Evolutionary conservation across 441 rosid species (phyloP).

Genomic region (Arabidopsis lyrata): DNA sequence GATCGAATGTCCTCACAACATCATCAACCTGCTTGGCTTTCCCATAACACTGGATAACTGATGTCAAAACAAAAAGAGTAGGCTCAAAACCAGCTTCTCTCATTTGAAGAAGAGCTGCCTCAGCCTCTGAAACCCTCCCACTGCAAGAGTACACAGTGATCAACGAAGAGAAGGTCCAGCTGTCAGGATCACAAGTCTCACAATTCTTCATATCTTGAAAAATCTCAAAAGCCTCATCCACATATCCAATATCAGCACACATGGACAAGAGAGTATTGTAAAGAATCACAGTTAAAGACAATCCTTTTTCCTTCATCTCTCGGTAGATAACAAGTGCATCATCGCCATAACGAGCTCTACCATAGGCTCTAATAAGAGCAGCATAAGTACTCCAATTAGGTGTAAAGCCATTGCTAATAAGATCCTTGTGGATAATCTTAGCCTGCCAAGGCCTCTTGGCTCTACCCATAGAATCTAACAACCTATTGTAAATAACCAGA

Average conservation of each 20-base stretch:
- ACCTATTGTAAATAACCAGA: constrained; percentile 65
- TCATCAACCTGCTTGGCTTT: constrained; percentile 73
- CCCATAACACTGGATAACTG: constrained; percentile 92
- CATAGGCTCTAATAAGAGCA: constrained; percentile 75
- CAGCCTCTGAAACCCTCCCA: constrained; percentile 80
- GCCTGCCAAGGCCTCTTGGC: constrained; percentile 98
- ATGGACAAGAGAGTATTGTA: constrained; percentile 84
- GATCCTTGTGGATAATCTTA: constrained; percentile 67
- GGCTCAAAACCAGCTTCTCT: constrained; percentile 81
- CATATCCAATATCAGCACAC: constrained; percentile 88
- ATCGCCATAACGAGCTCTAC: constrained; percentile 79
- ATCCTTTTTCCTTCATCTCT: constrained; percentile 84
- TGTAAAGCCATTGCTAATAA: constrained; percentile 60
- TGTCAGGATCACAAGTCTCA: constrained; percentile 69
- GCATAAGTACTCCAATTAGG: constrained; percentile 74
- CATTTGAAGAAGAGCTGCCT: constrained; percentile 74
- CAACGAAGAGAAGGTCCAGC: constrained; percentile 92
- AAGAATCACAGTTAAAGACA: constrained; percentile 62
- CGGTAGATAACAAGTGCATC: constrained; percentile 74
- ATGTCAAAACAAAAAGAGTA: constrained; percentile 76
- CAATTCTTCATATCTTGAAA: constrained; percentile 74
- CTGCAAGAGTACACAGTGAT: constrained; percentile 78
- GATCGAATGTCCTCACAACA: constrained; percentile 71
- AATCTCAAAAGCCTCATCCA: constrained; percentile 70
- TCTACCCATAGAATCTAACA: constrained; percentile 92